Conservation (phyloP, 345 rosid species). For the Kernera saxatilis region DNA sequence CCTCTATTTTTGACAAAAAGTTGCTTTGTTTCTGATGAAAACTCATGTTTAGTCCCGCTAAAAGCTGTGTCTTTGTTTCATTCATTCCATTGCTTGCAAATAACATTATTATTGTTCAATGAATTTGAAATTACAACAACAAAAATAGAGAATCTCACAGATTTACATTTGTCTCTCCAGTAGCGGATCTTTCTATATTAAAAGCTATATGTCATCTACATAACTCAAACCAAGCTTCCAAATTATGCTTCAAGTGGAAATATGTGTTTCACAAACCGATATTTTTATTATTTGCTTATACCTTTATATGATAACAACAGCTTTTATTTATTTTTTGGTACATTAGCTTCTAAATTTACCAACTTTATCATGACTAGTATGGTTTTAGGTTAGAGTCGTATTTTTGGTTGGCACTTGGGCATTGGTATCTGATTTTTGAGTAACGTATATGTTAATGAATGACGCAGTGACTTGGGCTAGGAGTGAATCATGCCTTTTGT, state of each 20-base stretch:
- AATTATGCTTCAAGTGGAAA: not conserved
- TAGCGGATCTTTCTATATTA: not conserved
- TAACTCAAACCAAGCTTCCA: not conserved
- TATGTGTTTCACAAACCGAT: not conserved
- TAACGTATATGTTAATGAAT: not conserved
- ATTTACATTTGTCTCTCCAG: not conserved
- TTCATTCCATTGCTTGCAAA: too few species aligned
- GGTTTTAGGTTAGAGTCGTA: not conserved
- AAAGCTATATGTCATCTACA: not conserved
- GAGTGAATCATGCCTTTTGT: slow-evolving; percentile 1
- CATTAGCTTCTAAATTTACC: too few species aligned
- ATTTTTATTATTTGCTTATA: too few species aligned
- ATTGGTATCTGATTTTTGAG: not conserved
- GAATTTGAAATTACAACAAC: too few species aligned
- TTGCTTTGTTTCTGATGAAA: too few species aligned
- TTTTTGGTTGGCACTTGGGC: not conserved
- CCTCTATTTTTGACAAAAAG: too few species aligned
- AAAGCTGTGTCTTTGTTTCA: too few species aligned
- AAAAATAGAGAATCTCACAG: too few species aligned
- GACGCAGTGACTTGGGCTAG: not conserved
- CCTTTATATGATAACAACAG: too few species aligned
- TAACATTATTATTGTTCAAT: too few species aligned
- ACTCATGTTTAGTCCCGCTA: too few species aligned
- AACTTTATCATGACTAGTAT: not conserved
- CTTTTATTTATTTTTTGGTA: not conserved